Evolutionary conservation across 2,329 filamentous ascomycete species (phyloP).

Genomic region (Verticillium klebahnii): DNA sequence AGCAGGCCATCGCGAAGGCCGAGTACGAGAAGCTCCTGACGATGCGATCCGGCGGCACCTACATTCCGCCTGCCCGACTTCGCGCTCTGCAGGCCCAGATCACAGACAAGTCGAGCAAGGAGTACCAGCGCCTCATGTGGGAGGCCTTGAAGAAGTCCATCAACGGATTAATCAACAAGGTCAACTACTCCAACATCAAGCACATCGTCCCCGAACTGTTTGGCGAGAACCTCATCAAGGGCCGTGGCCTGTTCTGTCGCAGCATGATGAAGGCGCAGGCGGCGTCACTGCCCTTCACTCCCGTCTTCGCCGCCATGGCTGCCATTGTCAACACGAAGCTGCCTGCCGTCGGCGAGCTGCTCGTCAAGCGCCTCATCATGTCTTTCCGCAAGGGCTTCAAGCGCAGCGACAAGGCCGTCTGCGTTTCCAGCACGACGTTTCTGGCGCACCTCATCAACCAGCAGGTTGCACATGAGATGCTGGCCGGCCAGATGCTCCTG

Average conservation of each 20-base stretch:
- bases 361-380: constrained; percentile 78
- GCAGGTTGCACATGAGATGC: constrained; percentile 89
- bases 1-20: constrained; percentile 82
- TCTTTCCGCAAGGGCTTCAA: constrained; percentile 96
- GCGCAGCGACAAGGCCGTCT: constrained; percentile 95
- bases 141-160: constrained; percentile 98
- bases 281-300: constrained; percentile 90
- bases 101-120: constrained; percentile 91
- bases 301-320: constrained; percentile 92
- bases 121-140: constrained; percentile 99
- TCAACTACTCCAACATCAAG: constrained; percentile 98
- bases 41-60: constrained; percentile 92
- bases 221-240: constrained; percentile 86
- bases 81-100: constrained; percentile 93
- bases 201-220: constrained; percentile 95
- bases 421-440: constrained; percentile 87
- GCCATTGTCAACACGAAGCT: constrained; percentile 98
- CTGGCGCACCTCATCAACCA: constrained; percentile 94
- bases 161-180: constrained; percentile 98
- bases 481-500: constrained; percentile 87
- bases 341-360: constrained; percentile 86
- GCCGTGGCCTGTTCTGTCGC: constrained; percentile 86
- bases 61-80: constrained; percentile 88
- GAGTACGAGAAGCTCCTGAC: constrained; percentile 90
- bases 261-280: constrained; percentile 99